Percentiles rank a stretch among this genome's conserved stretches.
These are phyloP conservation scores for Xylariaceae sp. DNA, from an alignment of 2,329 filamentous ascomycete species.

Conservation along the genomic window DNA sequence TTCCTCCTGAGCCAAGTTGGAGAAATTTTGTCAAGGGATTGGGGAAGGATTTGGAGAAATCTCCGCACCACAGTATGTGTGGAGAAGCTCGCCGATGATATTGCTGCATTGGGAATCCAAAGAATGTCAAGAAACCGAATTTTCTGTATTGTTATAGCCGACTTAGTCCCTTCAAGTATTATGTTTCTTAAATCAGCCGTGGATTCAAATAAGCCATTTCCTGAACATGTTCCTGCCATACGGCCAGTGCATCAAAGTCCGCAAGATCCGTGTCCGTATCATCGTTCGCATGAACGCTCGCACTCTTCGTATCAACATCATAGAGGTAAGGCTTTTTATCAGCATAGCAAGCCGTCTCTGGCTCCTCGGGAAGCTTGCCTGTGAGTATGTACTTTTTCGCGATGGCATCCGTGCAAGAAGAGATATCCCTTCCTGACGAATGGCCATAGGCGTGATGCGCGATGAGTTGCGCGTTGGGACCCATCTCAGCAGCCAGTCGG, in stretches of 20 bases:
- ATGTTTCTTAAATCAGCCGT: too few species aligned
- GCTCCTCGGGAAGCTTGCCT: constrained; percentile 37
- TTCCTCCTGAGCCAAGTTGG: too few species aligned
- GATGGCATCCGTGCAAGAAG: constrained; percentile 42
- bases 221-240: constrained; percentile 26
- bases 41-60: too few species aligned
- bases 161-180: too few species aligned
- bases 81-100: too few species aligned
- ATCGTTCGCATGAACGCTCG: too few species aligned
- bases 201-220: constrained; percentile 17
- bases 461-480: constrained; percentile 43
- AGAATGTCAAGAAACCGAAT: too few species aligned
- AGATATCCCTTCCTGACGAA: constrained; percentile 41
- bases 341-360: constrained; percentile 44
- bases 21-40: too few species aligned
- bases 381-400: constrained; percentile 39
- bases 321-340: constrained; percentile 47
- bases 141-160: too few species aligned
- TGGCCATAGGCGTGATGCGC: constrained; percentile 50
- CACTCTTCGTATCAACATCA: too few species aligned
- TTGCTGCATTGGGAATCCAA: too few species aligned
- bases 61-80: too few species aligned
- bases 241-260: constrained; percentile 12
- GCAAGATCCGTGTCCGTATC: constrained; percentile 2
- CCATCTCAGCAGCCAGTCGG: constrained; percentile 43